Conservation (phyloP, 2,329 filamentous ascomycete species). For the Fusarium pseudoanthophilum region DNA sequence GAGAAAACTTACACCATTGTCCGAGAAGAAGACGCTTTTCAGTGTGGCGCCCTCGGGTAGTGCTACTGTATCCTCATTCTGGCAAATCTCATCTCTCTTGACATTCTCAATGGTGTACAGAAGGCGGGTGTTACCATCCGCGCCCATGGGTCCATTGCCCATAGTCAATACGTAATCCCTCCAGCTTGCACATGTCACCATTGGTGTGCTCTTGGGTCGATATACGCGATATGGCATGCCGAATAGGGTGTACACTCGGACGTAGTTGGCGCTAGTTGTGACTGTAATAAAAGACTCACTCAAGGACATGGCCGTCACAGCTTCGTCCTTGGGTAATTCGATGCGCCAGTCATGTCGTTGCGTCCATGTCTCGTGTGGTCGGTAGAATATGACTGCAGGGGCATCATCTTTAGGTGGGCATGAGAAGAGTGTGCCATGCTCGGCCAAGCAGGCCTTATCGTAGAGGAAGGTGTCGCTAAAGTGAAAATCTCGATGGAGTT, state of each 20-base stretch:
- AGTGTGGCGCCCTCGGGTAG: conserved; percentile 79
- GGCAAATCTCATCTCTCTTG: conserved; percentile 91
- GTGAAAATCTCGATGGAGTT: conserved; percentile 92
- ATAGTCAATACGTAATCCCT: conserved; percentile 96
- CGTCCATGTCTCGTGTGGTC: conserved; percentile 97
- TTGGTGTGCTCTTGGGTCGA: conserved; percentile 87
- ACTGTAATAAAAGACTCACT: conserved; percentile 92
- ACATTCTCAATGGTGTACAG: conserved; percentile 95
- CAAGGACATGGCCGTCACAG: conserved; percentile 86
- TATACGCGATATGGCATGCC: conserved; percentile 91
- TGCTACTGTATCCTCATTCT: conserved; percentile 92
- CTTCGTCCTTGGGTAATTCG: conserved; percentile 86
- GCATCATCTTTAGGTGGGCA: conserved; percentile 74
- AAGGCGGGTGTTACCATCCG: conserved; percentile 80
- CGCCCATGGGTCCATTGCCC: conserved; percentile 87
- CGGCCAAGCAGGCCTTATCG: conserved; percentile 92
- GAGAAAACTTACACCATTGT: conserved; percentile 76
- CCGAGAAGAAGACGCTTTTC: conserved; percentile 90
- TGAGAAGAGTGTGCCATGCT: conserved; percentile 86
- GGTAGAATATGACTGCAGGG: conserved; percentile 90
- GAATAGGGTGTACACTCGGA: conserved; percentile 92
- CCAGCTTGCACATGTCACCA: conserved; percentile 94
- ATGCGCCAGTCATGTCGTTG: conserved; percentile 90
- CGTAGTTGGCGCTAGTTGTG: conserved; percentile 86
- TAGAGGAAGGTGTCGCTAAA: conserved; percentile 97